These are phyloP conservation scores for Tetracentron sinense DNA, from an alignment of 164 flowering plant genomes.

Conservation along the genomic window DNA sequence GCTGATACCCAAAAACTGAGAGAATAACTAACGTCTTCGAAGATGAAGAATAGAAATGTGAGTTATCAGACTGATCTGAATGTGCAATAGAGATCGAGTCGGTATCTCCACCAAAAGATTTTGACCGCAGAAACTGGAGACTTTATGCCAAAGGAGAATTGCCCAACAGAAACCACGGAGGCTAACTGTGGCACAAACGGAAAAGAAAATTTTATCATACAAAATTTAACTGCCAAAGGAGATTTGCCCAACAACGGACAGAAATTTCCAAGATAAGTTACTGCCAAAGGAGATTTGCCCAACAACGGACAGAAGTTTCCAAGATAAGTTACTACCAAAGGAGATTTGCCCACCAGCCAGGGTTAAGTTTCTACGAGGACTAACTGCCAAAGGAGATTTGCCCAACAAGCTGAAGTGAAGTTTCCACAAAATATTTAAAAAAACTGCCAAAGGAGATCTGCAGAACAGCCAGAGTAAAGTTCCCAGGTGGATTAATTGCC, in stretches of 20 bases:
- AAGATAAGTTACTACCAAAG: conserved; percentile 13
- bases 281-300: conserved; percentile 14
- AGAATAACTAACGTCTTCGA: conserved; percentile 2
- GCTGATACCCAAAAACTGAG: not conserved
- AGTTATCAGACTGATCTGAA: conserved; percentile 7
- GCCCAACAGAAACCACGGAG: conserved; percentile 16
- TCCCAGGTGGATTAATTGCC: conserved; percentile 13
- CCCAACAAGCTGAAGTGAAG: conserved; percentile 9
- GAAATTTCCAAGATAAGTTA: not conserved
- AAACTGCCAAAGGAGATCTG: conserved; percentile 16
- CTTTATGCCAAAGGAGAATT: conserved; percentile 40
- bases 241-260: conserved; percentile 23
- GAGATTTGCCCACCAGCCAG: conserved; percentile 5
- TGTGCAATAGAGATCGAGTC: conserved; percentile 14
- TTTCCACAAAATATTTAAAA: not conserved
- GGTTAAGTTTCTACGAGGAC: not conserved
- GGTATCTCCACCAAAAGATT: conserved; percentile 24
- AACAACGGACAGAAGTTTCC: conserved; percentile 24
- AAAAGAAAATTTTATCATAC: conserved; percentile 42
- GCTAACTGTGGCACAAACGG: conserved; percentile 19
- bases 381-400: conserved; percentile 32
- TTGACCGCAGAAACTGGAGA: conserved; percentile 16
- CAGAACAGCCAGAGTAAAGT: conserved; percentile 4
- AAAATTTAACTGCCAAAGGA: conserved; percentile 1
- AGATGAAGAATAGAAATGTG: not conserved